phyloP scores from a whole-genome alignment of 116 monocot genomes.

The Trichopus zeylanicus region DNA sequence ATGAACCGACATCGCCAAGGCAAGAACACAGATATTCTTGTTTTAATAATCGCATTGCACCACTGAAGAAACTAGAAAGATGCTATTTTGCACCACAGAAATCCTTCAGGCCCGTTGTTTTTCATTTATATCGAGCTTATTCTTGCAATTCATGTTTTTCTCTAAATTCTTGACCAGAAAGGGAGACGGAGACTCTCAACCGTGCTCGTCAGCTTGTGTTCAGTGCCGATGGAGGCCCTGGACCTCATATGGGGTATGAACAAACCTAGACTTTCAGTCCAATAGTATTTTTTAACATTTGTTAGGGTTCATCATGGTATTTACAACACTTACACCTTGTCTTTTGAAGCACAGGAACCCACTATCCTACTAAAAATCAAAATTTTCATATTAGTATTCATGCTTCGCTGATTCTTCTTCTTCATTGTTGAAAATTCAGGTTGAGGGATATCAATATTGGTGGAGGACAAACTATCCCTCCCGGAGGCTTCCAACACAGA shows the following conservation, averaged over 20 bases:
- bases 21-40: too few relatives aligned
- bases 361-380: too few relatives aligned
- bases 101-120: too few relatives aligned
- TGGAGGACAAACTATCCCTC: conserved; percentile 10
- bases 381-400: too few relatives aligned
- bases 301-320: too few relatives aligned
- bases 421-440: conserved; percentile 14
- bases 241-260: conserved; percentile 59
- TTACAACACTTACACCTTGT: too few relatives aligned
- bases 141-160: conserved; percentile 5
- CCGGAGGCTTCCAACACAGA: conserved; percentile 25
- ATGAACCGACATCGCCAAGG: conserved; percentile 99
- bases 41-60: too few relatives aligned
- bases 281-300: too few relatives aligned
- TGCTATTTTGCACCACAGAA: too few relatives aligned
- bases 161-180: conserved; percentile 38
- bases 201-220: conserved; percentile 93
- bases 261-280: background rate
- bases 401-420: background rate
- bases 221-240: conserved; percentile 53
- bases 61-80: too few relatives aligned
- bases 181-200: conserved; percentile 97
- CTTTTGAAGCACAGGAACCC: too few relatives aligned
- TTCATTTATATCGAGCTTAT: too few relatives aligned
- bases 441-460: conserved; percentile 55